phyloP scores from a whole-genome alignment of 176 grass and related monocot species.

The Cocos nucifera region DNA sequence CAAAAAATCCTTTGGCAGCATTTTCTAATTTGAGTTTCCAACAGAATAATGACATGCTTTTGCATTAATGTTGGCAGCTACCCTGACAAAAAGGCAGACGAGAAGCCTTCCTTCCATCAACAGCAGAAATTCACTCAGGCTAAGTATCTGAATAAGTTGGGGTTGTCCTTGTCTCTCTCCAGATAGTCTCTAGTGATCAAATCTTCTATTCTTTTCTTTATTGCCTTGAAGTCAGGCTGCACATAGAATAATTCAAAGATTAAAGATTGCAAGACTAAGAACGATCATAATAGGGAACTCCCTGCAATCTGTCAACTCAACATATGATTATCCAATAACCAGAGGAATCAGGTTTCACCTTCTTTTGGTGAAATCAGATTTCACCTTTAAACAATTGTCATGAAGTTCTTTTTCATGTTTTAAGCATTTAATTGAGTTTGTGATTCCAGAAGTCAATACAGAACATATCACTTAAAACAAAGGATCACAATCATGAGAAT shows the following conservation, averaged over 20 bases:
- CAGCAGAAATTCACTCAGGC: slow-evolving; percentile 24
- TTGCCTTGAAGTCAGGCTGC: slow-evolving; percentile 74
- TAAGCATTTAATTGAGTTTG: too few species aligned
- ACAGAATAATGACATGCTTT: neutral
- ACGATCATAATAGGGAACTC: neutral
- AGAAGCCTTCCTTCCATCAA: neutral
- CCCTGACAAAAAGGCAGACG: neutral
- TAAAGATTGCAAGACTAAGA: neutral
- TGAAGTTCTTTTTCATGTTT: too few species aligned
- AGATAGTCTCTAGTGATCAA: slow-evolving; percentile 65
- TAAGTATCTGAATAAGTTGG: slow-evolving; percentile 64
- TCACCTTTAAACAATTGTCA: too few species aligned
- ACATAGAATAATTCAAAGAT: neutral
- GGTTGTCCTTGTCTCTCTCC: slow-evolving; percentile 58
- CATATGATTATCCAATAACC: too few species aligned
- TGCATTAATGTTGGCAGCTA: neutral
- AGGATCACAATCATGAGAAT: too few species aligned
- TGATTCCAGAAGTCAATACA: too few species aligned
- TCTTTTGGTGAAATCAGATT: too few species aligned
- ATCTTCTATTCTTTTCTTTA: slow-evolving; percentile 72
- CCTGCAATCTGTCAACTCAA: neutral
- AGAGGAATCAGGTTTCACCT: too few species aligned
- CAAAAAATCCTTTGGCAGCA: neutral
- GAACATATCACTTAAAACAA: too few species aligned
- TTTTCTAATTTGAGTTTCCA: neutral